Percentiles rank a stretch among this genome's conserved stretches.
Conservation (phyloP, 306 rosid species). For the Castanopsis chinensis region DNA sequence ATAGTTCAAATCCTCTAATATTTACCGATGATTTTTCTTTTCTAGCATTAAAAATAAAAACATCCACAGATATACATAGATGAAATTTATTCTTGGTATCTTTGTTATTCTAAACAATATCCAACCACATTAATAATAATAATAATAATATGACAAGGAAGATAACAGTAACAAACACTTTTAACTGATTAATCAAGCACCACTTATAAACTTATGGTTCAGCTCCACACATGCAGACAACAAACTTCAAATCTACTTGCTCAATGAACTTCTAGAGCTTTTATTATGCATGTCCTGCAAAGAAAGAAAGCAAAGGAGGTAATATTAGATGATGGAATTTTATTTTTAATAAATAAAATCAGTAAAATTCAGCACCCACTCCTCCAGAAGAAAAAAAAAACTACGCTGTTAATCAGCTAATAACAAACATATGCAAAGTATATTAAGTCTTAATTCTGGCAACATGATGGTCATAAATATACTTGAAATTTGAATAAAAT, state of each 20-base stretch:
- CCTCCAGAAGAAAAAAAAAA: neutral
- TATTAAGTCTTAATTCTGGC: no score
- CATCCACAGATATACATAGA: neutral
- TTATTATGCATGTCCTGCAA: neutral
- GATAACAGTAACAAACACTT: neutral
- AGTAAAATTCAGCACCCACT: neutral
- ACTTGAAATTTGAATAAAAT: no score
- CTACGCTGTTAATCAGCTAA: no score
- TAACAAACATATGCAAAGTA: no score
- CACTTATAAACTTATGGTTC: neutral
- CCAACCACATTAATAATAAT: neutral
- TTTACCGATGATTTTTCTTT: no score
- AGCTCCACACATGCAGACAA: neutral
- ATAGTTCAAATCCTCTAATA: no score
- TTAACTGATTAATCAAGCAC: neutral
- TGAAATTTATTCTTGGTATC: neutral
- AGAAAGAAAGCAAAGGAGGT: neutral
- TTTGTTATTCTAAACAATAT: neutral
- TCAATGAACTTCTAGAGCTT: neutral
- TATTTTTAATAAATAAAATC: neutral
- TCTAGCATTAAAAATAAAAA: no score
- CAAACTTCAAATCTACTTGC: neutral
- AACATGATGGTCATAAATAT: no score
- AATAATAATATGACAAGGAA: neutral
- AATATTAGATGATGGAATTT: neutral